Base-by-base conservation (phyloP, 768 basidiomycete genomes). In the Lactarius quietus region DNA sequence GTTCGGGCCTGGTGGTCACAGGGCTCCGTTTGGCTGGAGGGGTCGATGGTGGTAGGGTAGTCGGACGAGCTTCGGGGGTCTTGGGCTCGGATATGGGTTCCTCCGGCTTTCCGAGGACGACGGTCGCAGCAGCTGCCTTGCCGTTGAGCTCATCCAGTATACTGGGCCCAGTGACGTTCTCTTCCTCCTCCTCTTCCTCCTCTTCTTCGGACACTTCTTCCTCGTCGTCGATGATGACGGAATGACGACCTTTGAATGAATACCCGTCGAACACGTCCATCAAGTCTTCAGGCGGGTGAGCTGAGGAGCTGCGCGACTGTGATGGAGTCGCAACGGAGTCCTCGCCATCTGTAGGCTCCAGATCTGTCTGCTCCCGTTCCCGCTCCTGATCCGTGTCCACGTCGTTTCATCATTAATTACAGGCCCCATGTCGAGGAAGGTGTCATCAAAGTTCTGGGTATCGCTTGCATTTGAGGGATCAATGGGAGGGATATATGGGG, bases 361-460 rank as follows among this genome's bases (percentile, higher is more conserved):
- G 81, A 69, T 91, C 89, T 0, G 88, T 89, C 23, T 86, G 82
- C 28, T n/a, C n/a, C n/a, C n/a, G n/a, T n/a, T n/a, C n/a, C n/a
- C 83, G 84, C 66, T 88, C 87, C 70, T 84, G 84, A 73, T 89
- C 89, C 29, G 87, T 89, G 72, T 89, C 87, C 61, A 79, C 80
- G 59, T 81, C 80, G 39, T 84, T 81, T 87, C 88, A 70, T 90
- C 89, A 68, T 95, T 91, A 67, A 98, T 86, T 56, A 92, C 88
- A 28, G 95, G 93, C 69, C 90, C 89, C 92, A 98, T 96, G 73
- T 92, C 92, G 65, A 98, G 83, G 86, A 97, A 98, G 45, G 92
- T 88, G 68, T 95, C 92, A 76, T 98, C 96, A 76, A 98, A 99
- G 78, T 98, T 98, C 75, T 93, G 92, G 69, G 93, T 95, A 83